Conservation (phyloP, 495 filamentous ascomycete genomes). For the Thermothielavioides terrestris region DNA sequence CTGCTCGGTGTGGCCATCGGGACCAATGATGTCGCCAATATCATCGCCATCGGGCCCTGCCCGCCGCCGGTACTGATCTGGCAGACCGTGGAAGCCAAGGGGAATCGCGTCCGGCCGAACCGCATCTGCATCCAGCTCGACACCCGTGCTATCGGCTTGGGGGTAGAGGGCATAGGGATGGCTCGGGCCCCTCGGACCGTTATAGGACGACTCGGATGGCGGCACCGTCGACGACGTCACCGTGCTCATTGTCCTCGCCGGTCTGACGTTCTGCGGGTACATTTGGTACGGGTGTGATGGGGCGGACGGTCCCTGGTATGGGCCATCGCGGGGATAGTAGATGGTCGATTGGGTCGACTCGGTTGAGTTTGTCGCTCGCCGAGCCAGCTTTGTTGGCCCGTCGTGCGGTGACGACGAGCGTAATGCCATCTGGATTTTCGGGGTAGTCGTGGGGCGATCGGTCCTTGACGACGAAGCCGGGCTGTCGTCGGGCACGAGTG, state of each 20-base stretch:
- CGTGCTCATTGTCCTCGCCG: conserved; percentile 55
- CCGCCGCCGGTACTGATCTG: conserved; percentile 56
- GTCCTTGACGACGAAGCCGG: neutral
- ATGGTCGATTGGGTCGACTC: conserved; percentile 36
- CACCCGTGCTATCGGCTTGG: conserved; percentile 57
- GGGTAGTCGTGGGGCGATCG: conserved; percentile 36
- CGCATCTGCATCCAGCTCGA: conserved; percentile 14
- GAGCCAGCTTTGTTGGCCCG: conserved; percentile 15
- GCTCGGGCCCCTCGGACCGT: conserved; percentile 57
- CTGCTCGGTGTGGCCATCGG: conserved; percentile 82
- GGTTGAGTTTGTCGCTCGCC: conserved; percentile 26
- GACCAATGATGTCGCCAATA: conserved; percentile 74
- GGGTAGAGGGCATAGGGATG: conserved; percentile 80
- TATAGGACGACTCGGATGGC: conserved; percentile 51
- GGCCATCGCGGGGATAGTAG: conserved; percentile 45
- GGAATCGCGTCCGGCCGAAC: conserved; percentile 40
- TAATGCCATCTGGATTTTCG: conserved; percentile 33
- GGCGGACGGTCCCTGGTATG: conserved; percentile 53
- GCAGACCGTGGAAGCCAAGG: conserved; percentile 64
- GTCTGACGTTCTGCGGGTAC: conserved; percentile 67
- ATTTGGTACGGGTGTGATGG: conserved; percentile 83
- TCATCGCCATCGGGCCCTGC: conserved; percentile 78
- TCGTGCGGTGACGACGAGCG: conserved; percentile 35
- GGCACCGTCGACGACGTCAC: conserved; percentile 50
- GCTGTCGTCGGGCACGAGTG: conserved; percentile 1